Conservation (phyloP, 192 early-diverging fungal genomes). For the Coemansia aciculifera region DNA sequence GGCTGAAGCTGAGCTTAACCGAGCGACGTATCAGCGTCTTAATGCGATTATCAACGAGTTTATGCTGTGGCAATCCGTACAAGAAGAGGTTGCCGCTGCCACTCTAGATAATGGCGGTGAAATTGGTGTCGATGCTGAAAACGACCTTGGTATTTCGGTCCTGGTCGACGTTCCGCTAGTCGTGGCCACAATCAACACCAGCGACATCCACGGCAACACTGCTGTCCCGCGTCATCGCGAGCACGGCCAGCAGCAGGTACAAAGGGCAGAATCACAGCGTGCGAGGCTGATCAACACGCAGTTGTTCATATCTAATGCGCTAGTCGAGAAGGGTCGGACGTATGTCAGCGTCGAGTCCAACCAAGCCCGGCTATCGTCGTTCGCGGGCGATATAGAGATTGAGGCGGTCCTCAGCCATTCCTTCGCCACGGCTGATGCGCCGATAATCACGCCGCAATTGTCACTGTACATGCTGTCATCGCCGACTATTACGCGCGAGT, state of each 20-base stretch:
- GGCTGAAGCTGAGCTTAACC: slow-evolving; percentile 26
- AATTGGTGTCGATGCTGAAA: neutral
- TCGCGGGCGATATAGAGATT: slow-evolving; percentile 26
- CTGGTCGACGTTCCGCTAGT: slow-evolving; percentile 49
- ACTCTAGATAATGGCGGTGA: neutral
- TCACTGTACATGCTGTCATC: slow-evolving; percentile 53
- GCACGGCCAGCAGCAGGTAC: neutral
- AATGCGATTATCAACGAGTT: slow-evolving; percentile 54
- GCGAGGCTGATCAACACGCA: slow-evolving; percentile 41
- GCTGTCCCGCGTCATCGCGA: neutral
- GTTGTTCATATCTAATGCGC: slow-evolving; percentile 46
- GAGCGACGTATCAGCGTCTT: slow-evolving; percentile 40
- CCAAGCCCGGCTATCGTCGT: slow-evolving; percentile 51
- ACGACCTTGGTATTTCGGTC: slow-evolving; percentile 28
- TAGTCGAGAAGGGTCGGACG: slow-evolving; percentile 45
- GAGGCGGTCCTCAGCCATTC: slow-evolving; percentile 47
- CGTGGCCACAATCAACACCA: slow-evolving; percentile 32
- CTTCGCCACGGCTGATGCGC: slow-evolving; percentile 42
- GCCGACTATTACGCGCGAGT: slow-evolving; percentile 44
- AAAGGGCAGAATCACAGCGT: slow-evolving; percentile 26
- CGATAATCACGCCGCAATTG: slow-evolving; percentile 51
- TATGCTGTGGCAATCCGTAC: slow-evolving; percentile 53
- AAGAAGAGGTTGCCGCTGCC: slow-evolving; percentile 25
- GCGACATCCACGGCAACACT: slow-evolving; percentile 3
- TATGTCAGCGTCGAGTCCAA: slow-evolving; percentile 51